Percentiles rank a stretch among this genome's conserved stretches.
Conservation (phyloP, 2,329 filamentous ascomycete species). For the Pseudogymnoascus sp. region DNA sequence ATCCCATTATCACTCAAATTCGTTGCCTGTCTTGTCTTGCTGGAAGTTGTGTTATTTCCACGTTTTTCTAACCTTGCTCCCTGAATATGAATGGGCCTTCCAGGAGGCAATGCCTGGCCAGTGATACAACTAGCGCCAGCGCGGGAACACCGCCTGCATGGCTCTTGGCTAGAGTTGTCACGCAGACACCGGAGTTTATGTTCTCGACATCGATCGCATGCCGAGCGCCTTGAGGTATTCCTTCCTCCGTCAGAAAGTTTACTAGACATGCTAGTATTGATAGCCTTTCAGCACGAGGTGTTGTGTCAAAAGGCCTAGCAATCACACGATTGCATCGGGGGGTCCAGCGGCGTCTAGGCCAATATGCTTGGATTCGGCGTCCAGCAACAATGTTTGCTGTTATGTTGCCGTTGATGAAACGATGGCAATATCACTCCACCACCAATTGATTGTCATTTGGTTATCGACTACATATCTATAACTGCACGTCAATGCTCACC, state of each 20-base stretch:
- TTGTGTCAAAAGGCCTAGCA: not conserved
- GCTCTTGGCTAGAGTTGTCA: not conserved
- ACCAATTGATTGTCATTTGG: not conserved
- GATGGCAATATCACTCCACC: not conserved
- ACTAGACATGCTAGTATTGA: not conserved
- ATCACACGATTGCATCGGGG: not conserved
- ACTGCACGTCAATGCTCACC: not conserved
- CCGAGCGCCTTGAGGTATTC: not conserved
- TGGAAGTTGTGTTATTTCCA: not conserved
- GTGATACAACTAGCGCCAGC: not conserved
- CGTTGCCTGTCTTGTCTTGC: not conserved
- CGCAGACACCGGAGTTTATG: not conserved
- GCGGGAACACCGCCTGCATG: not conserved
- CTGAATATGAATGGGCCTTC: not conserved
- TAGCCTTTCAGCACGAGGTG: not conserved
- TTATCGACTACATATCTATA: not conserved
- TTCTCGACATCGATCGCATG: slow-evolving; percentile 7
- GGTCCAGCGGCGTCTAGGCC: not conserved
- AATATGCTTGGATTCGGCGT: not conserved
- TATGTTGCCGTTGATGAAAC: not conserved
- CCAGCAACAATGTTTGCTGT: not conserved
- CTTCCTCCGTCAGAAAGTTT: not conserved
- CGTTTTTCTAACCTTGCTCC: not conserved
- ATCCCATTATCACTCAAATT: not conserved
- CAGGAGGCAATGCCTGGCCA: not conserved